Conservation (phyloP, 495 filamentous ascomycete species). For the Glonium stellatum region DNA sequence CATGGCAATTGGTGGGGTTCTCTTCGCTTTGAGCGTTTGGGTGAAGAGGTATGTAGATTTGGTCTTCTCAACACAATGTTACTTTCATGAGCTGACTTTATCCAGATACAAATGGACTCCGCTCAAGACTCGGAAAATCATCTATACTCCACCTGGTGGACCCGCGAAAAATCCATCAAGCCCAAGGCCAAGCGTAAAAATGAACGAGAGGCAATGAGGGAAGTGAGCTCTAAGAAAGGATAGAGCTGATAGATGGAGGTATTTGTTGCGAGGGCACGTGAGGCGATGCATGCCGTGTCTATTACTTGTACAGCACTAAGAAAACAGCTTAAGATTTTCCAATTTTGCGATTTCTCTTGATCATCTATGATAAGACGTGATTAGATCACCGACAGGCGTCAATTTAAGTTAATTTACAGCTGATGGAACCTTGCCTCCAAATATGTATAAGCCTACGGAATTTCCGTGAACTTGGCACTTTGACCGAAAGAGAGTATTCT, state of each 20-base stretch:
- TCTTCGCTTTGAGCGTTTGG: slow-evolving; percentile 88
- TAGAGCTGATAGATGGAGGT: not conserved
- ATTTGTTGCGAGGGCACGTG: not conserved
- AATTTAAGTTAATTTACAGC: too few species aligned
- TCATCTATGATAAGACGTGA: too few species aligned
- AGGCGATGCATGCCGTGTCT: slow-evolving; percentile 18
- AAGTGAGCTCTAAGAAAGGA: not conserved
- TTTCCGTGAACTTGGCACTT: too few species aligned
- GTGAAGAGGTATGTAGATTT: slow-evolving; percentile 62
- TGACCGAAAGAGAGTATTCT: too few species aligned
- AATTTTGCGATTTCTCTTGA: too few species aligned
- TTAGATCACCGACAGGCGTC: too few species aligned
- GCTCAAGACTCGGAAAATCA: slow-evolving; percentile 89
- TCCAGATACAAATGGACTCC: slow-evolving; percentile 87
- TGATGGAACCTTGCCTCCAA: too few species aligned
- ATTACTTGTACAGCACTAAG: slow-evolving; percentile 28
- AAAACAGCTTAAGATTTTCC: not conserved
- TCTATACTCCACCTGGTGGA: slow-evolving; percentile 63
- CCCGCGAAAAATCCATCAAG: slow-evolving; percentile 15
- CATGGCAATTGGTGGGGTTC: slow-evolving; percentile 63
- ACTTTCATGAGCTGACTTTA: slow-evolving; percentile 10
- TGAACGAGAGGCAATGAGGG: not conserved
- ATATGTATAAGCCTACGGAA: too few species aligned
- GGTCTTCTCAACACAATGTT: not conserved
- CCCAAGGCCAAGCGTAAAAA: slow-evolving; percentile 21